Evolutionary conservation across 495 filamentous ascomycete genomes (phyloP).

Genomic region (Neurospora terricola): DNA sequence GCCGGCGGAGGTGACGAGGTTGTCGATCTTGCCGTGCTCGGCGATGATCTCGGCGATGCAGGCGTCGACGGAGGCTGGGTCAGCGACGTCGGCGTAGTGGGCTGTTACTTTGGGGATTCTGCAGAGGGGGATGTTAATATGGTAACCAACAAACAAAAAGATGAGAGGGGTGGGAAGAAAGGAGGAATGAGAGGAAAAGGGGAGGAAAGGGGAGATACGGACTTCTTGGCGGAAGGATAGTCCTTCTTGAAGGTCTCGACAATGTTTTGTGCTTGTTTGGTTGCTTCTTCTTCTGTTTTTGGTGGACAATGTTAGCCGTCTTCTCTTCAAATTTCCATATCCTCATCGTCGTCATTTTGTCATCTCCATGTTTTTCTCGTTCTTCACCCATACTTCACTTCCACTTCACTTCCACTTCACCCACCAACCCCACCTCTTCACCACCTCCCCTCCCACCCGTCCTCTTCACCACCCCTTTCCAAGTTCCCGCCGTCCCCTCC

Average conservation of each 20-base stretch:
- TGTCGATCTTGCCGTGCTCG: conserved; percentile 73
- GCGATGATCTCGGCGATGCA: conserved; percentile 58
- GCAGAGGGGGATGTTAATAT: neutral
- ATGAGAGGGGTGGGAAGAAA: neutral
- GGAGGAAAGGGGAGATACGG: conserved; percentile 9
- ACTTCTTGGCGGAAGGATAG: conserved; percentile 66
- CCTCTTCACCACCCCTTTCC: too few species aligned
- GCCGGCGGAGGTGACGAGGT: conserved; percentile 88
- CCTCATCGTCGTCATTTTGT: too few species aligned
- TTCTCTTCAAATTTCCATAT: too few species aligned
- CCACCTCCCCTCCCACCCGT: too few species aligned
- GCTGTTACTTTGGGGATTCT: conserved; percentile 77
- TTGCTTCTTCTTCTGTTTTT: conserved; percentile 67
- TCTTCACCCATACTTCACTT: neutral
- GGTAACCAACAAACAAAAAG: too few species aligned
- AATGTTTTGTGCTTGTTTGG: conserved; percentile 59
- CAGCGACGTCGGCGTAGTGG: conserved; percentile 80
- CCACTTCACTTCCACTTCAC: neutral
- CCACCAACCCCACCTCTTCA: too few species aligned
- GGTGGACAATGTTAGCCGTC: too few species aligned
- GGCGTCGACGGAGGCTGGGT: conserved; percentile 60
- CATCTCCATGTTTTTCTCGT: too few species aligned
- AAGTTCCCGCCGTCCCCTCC: too few species aligned
- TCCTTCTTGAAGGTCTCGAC: conserved; percentile 64
- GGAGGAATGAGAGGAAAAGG: neutral